Conservation (phyloP, 768 basidiomycete genomes). For the Auricularia sp. region DNA sequence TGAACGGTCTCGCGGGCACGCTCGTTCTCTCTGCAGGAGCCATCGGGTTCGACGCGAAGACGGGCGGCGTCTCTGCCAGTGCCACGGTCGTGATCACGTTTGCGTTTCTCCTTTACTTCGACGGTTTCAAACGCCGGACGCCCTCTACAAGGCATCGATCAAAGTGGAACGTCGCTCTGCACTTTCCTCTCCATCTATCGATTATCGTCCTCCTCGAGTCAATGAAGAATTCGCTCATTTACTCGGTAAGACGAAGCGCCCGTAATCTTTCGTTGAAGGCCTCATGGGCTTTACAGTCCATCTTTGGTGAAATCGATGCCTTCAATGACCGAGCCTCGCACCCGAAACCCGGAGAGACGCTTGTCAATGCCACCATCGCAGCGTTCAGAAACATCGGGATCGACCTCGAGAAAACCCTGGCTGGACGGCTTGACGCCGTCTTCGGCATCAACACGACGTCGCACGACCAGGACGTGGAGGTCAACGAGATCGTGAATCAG, state of each 20-base stretch:
- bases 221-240: not conserved
- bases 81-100: not conserved
- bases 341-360: not conserved
- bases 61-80: not conserved
- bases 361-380: not conserved
- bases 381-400: not conserved
- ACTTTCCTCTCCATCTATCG: not conserved
- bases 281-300: too few relatives aligned
- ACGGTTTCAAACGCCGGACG: not conserved
- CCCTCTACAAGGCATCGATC: not conserved
- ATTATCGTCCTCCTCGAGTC: not conserved
- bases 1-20: not conserved
- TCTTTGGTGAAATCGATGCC: too few relatives aligned
- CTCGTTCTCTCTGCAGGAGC: not conserved
- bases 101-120: not conserved
- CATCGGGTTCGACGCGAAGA: not conserved
- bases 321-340: too few relatives aligned
- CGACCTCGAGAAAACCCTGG: too few relatives aligned
- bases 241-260: not conserved
- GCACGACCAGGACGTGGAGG: too few relatives aligned
- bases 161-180: not conserved
- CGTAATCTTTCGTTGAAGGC: too few relatives aligned
- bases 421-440: too few relatives aligned
- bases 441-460: too few relatives aligned
- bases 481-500: too few relatives aligned